phyloP scores from a whole-genome alignment of 139 green algal species.

The Asterochloris erici region DNA sequence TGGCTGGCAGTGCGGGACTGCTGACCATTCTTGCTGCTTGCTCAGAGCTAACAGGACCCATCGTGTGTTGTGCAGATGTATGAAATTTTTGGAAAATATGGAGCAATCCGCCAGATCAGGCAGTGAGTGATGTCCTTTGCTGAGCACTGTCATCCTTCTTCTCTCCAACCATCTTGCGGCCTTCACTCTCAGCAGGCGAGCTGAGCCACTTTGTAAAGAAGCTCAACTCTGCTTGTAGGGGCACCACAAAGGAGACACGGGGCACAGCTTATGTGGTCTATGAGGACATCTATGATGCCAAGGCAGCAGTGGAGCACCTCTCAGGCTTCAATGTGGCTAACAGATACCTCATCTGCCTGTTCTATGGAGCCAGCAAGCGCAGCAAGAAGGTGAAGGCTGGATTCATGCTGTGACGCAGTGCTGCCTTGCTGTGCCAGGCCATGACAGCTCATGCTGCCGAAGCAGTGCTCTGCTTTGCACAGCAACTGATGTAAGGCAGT shows the following conservation, averaged over 20 bases:
- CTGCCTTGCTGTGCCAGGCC: not conserved
- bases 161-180: not conserved
- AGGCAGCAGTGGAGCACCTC: conserved; percentile 87
- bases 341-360: conserved; percentile 90
- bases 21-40: not conserved
- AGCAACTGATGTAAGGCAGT: not conserved
- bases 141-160: not conserved
- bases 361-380: conserved; percentile 79
- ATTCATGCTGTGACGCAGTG: not conserved
- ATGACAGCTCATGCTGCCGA: not conserved
- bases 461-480: not conserved
- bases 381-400: conserved; percentile 69
- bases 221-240: conserved; percentile 33
- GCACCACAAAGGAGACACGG: conserved; percentile 86
- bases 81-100: conserved; percentile 97
- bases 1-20: not conserved
- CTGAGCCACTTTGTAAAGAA: too few relatives aligned
- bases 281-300: conserved; percentile 99
- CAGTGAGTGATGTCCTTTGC: conserved; percentile 48
- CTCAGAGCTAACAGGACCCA: not conserved
- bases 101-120: conserved; percentile 90
- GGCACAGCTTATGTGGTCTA: conserved; percentile 98
- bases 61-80: conserved; percentile 63
- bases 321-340: conserved; percentile 96
- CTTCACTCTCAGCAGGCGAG: too few relatives aligned